A percentile compares a stretch with the other conserved stretches of the same genome.
phyloP scores from a whole-genome alignment of 1,139 yeast genomes.

The Candida sp. region DNA sequence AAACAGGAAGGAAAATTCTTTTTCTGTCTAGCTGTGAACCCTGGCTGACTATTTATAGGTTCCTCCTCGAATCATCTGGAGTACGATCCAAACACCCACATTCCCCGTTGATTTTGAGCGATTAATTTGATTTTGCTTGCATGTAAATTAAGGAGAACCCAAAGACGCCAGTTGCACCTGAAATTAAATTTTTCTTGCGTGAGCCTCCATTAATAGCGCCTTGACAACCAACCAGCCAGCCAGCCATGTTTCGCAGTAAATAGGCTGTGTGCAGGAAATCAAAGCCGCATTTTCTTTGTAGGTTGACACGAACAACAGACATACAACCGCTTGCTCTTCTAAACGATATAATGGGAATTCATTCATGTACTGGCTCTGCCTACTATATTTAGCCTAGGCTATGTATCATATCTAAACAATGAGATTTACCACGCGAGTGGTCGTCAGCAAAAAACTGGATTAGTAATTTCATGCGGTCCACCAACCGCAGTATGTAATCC shows the following conservation, averaged over 20 bases:
- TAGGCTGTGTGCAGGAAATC: too few species aligned
- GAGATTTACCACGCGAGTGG: neutral
- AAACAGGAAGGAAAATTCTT: too few species aligned
- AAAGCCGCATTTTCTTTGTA: neutral
- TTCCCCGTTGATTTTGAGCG: neutral
- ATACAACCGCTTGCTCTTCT: too few species aligned
- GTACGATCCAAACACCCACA: neutral
- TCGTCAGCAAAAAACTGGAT: slow-evolving; percentile 1
- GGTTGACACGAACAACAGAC: too few species aligned
- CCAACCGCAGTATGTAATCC: slow-evolving; percentile 8
- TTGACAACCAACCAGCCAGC: slow-evolving; percentile 3
- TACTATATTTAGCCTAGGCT: slow-evolving; percentile 5
- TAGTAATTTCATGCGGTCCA: slow-evolving; percentile 4
- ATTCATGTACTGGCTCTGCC: too few species aligned
- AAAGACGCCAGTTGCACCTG: neutral
- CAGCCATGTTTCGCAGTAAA: neutral
- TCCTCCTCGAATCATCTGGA: too few species aligned
- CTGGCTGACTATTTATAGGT: neutral
- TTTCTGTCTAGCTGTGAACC: neutral
- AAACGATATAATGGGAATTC: neutral
- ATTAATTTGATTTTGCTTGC: neutral
- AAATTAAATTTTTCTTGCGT: neutral
- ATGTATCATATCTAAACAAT: slow-evolving; percentile 9
- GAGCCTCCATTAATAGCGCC: neutral
- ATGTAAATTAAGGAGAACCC: neutral